Conservation (phyloP, 371 early-diverging fungal species). For the Entomophthora muscae region DNA sequence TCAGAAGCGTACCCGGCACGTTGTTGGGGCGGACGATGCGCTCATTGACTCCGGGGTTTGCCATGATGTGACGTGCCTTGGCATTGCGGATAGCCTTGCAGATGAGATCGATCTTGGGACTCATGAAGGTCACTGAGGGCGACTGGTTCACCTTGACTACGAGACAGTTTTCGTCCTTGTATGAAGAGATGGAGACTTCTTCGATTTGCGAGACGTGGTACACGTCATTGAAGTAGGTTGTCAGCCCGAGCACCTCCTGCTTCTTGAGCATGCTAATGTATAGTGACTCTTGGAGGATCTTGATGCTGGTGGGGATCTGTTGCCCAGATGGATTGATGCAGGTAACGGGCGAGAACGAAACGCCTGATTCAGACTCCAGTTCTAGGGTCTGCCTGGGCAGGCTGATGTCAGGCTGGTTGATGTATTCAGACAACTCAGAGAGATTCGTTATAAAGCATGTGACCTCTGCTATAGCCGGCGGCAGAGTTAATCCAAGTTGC, state of each 20-base stretch:
- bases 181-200: constrained; percentile 38
- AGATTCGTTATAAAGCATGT: constrained; percentile 41
- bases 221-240: constrained; percentile 65
- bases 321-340: constrained; percentile 37
- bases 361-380: constrained; percentile 44
- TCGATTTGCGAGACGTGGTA: constrained; percentile 71
- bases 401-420: constrained; percentile 43
- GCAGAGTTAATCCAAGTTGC: constrained; percentile 30
- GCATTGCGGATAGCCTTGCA: constrained; percentile 47
- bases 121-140: constrained; percentile 44
- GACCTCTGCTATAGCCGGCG: constrained; percentile 37
- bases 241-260: constrained; percentile 50
- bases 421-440: constrained; percentile 49
- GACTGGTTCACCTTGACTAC: constrained; percentile 55
- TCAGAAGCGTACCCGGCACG: constrained; percentile 79
- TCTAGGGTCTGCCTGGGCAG: constrained; percentile 59
- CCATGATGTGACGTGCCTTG: constrained; percentile 43
- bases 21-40: constrained; percentile 71
- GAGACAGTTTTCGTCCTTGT: constrained; percentile 52
- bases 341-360: constrained; percentile 41
- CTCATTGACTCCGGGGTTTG: constrained; percentile 44
- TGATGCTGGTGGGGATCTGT: constrained; percentile 59
- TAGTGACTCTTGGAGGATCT: constrained; percentile 59
- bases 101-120: constrained; percentile 60
- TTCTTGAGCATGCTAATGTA: constrained; percentile 52